Base-by-base conservation (phyloP, 495 filamentous ascomycete genomes). In the Cairneyella variabilis region DNA sequence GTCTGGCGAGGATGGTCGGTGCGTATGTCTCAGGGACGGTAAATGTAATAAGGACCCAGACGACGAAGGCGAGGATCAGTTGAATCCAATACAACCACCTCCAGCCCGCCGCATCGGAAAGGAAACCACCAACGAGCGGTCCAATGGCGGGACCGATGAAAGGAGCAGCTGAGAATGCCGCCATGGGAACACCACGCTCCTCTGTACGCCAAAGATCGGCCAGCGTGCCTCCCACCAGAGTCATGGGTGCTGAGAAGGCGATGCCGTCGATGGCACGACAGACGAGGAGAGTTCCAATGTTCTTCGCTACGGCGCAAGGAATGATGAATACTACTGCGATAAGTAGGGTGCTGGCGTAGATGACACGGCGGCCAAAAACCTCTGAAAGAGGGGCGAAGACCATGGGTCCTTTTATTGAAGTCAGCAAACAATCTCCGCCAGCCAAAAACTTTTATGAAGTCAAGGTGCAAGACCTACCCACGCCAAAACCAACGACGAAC, bases 71-170 rank as follows among this genome's bases (percentile, higher is more conserved):
- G 27, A 90, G 54, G 56, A 92, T 92, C 16, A 90, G 68, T 50
- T 89, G 86, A 51, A 91, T 74, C 87, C 87, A 91, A 72, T 91
- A 92, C 2, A 92, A 74, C 89, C 89, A 95, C 52, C 86, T 72
- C 89, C 89, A 95, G 46, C 84, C 85, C 0, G 71, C 69, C 3
- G 76, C 76, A 58, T 89, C 83, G 11, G 75, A 73, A 5, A 93
- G 69, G 66, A 83, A 90, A 37, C 89, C 89, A 66, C 89, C 89
- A 21, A 83, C 75, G 6, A 95, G 76, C 9, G 88, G 88, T 56
- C 82, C 82, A 53, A 79, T 79, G 5, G 86, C 87, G 38, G 88
- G 87, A 4, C 87, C 88, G 28, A 90, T 74, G 32, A 57, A 57
- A 3, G 88, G 88, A 25, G 86, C 88, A 23, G 88, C 86, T 23